These are phyloP conservation scores for Stromatinia cepivora DNA, from an alignment of 2,329 filamentous ascomycete genomes.

Conservation along the genomic window DNA sequence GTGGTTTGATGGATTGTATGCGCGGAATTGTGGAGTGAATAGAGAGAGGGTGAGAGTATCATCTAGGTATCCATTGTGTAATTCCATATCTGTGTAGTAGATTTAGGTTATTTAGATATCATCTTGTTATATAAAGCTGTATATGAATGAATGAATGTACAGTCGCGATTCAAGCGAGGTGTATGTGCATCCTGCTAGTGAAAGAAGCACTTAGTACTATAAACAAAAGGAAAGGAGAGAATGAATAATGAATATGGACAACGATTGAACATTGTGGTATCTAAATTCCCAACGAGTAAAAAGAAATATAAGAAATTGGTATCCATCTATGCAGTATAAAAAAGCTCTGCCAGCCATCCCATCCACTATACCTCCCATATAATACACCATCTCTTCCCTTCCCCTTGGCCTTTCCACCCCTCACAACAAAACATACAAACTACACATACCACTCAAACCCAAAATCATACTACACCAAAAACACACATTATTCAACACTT, in stretches of 20 bases:
- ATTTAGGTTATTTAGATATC: too few relatives aligned
- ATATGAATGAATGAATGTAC: background rate
- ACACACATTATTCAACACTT: conserved; percentile 81
- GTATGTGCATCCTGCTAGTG: too few relatives aligned
- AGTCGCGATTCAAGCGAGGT: too few relatives aligned
- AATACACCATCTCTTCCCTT: background rate
- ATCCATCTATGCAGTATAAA: conserved; percentile 5
- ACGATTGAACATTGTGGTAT: background rate
- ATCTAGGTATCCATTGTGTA: too few relatives aligned
- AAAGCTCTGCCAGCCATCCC: background rate
- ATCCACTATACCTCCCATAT: background rate
- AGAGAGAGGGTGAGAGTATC: too few relatives aligned
- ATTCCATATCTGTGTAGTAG: too few relatives aligned
- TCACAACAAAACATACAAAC: conserved; percentile 21
- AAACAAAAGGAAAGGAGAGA: background rate
- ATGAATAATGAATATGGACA: background rate
- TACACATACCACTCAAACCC: conserved; percentile 58
- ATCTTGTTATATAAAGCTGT: too few relatives aligned
- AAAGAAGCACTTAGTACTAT: too few relatives aligned
- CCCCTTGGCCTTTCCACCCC: background rate
- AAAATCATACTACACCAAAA: conserved; percentile 94
- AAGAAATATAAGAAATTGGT: background rate
- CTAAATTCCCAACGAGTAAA: background rate
- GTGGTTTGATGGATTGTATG: too few relatives aligned
- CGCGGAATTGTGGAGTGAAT: too few relatives aligned